Percentiles rank a stretch among this genome's conserved stretches.
Conservation (phyloP, 2,329 filamentous ascomycete species). For the Cercospora berteroae region DNA sequence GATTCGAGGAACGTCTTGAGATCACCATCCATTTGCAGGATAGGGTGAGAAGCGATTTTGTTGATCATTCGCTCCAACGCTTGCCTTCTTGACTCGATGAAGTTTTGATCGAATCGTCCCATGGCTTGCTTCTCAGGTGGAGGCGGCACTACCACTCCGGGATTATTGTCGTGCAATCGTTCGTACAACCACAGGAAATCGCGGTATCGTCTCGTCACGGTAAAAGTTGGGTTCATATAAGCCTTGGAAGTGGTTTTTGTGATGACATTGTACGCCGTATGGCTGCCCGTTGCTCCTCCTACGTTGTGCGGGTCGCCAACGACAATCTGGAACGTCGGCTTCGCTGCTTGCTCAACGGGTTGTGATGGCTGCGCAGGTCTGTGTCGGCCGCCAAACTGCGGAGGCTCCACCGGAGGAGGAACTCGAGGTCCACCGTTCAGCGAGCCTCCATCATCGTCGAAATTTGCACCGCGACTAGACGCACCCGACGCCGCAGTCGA, state of each 20-base stretch:
- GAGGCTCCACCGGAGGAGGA: slow-evolving; percentile 61
- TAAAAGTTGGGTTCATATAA: slow-evolving; percentile 87
- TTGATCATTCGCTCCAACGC: slow-evolving; percentile 97
- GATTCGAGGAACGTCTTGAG: slow-evolving; percentile 96
- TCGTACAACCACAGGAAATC: slow-evolving; percentile 99
- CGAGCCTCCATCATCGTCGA: slow-evolving; percentile 61
- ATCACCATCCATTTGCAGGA: slow-evolving; percentile 88
- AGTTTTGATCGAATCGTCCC: slow-evolving; percentile 92
- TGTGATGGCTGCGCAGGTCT: slow-evolving; percentile 71
- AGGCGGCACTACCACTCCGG: slow-evolving; percentile 89
- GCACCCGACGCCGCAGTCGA: slow-evolving; percentile 52
- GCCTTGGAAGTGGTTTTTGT: slow-evolving; percentile 97
- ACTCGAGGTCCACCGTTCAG: slow-evolving; percentile 55
- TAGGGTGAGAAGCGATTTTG: slow-evolving; percentile 85
- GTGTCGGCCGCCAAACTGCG: slow-evolving; percentile 44
- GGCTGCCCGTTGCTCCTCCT: slow-evolving; percentile 91
- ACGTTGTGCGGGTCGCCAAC: slow-evolving; percentile 98
- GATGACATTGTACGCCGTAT: slow-evolving; percentile 94
- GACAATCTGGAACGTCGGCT: slow-evolving; percentile 83
- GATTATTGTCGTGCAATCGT: slow-evolving; percentile 88
- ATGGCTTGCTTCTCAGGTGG: slow-evolving; percentile 98
- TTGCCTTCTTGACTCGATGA: slow-evolving; percentile 87
- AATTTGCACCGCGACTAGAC: slow-evolving; percentile 55
- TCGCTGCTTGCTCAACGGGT: slow-evolving; percentile 87
- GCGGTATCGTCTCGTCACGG: slow-evolving; percentile 88